phyloP scores from a whole-genome alignment of 768 basidiomycete genomes.

The Clavaria fumosa region DNA sequence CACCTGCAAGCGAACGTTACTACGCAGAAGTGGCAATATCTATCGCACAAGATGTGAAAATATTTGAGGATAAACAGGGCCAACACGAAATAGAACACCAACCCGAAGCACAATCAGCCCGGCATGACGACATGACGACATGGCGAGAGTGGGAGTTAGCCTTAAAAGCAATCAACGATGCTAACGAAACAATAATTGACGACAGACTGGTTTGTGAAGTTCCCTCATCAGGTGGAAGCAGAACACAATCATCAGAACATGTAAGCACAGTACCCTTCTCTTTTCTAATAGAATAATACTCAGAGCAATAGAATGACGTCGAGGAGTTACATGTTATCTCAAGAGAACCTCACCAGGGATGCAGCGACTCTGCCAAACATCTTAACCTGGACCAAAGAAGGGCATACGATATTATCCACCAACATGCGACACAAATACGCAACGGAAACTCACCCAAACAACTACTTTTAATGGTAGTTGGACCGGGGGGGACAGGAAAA shows the following conservation, averaged over 20 bases:
- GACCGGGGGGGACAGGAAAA: slow-evolving; percentile 2
- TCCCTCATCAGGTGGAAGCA: too few species aligned
- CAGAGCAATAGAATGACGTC: not conserved
- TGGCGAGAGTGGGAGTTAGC: too few species aligned
- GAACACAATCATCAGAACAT: not conserved
- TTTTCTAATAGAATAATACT: not conserved
- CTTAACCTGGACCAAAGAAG: slow-evolving; percentile 19
- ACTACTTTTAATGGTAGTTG: not conserved
- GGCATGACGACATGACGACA: too few species aligned
- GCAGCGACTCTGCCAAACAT: not conserved
- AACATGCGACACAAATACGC: slow-evolving; percentile 14
- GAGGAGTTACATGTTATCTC: not conserved
- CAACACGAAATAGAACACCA: not conserved
- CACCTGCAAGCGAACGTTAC: not conserved
- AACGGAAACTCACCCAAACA: slow-evolving; percentile 7
- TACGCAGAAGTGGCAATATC: not conserved
- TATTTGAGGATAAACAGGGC: not conserved
- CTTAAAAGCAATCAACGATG: too few species aligned
- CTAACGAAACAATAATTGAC: too few species aligned
- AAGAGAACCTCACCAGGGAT: not conserved
- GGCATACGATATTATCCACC: slow-evolving; percentile 22
- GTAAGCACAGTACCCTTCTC: not conserved
- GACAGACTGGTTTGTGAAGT: not conserved
- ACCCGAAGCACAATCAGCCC: too few species aligned
- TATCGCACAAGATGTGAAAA: not conserved